Evolutionary conservation across 192 early-diverging fungal genomes (phyloP), one percentile per base, ranked within the genome.

Genomic region (Helicostylum pulchrum): DNA sequence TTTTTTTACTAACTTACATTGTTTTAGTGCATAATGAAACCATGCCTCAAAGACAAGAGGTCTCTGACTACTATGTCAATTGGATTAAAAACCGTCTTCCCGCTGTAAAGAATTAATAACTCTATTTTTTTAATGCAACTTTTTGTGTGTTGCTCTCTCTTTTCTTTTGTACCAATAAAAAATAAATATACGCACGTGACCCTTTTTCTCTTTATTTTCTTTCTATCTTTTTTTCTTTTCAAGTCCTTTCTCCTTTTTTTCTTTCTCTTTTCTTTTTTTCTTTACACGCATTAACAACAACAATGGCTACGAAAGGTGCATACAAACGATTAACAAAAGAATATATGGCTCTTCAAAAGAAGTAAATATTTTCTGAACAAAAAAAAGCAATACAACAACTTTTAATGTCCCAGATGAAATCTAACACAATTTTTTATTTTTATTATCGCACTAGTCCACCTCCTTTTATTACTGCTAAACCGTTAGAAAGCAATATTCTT

Each of bases 401-500:
- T n/a, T n/a, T n/a, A n/a, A n/a, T n/a, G n/a, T n/a, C n/a, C n/a
- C n/a, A n/a, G 26, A 17, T 53, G 19, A 53, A 61, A 56, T 34
- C 53, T 34, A n/a, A 34, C 39, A 48, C 31, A n/a, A n/a, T 50
- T 39, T 48, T 26, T 52, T 64, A 7, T n/a, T n/a, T n/a, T n/a
- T n/a, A n/a, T n/a, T n/a, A 30, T 9, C 0, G 43, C 1, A 30
- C 71, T 68, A 91, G 85, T 70, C 96, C 96, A 11, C 86, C 92
- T 23, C 91, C 92, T 20, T 97, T 86, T 65, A 92, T 99, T 61
- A 81, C 83, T 52, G 94, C 97, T 9, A 91, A 90, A 67, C 97
- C 97, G 12, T 77, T 95, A 14, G 97, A 99, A 67, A 75, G 75
- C 45, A 95, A 99, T 74, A 97, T 99, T 64, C 85, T 98, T 36